Evolutionary conservation across 208 protist species (phyloP).

Genomic region (Trypanosoma boissoni): DNA sequence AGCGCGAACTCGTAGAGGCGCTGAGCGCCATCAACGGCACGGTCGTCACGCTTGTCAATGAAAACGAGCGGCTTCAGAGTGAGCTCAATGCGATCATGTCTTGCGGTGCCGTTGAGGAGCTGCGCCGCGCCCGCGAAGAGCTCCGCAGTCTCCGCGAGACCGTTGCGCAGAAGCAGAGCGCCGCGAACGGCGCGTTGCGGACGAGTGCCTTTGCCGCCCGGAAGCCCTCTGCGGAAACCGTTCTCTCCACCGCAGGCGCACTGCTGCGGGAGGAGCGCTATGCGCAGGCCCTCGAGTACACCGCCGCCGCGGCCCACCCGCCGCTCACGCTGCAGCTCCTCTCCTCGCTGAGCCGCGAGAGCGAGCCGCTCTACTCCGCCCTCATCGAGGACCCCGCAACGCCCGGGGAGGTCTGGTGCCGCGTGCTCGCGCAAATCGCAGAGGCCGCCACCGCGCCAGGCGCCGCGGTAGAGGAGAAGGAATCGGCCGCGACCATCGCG

Average conservation of each 20-base stretch:
- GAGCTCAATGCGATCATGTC: constrained; percentile 53
- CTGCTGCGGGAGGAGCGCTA: constrained; percentile 42
- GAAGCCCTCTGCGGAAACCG: constrained; percentile 49
- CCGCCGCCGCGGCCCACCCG: constrained; percentile 40
- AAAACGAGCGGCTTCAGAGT: constrained; percentile 61
- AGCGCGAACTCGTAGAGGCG: constrained; percentile 52
- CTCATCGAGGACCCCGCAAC: constrained; percentile 37
- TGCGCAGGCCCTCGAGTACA: constrained; percentile 44
- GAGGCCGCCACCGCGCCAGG: constrained; percentile 26
- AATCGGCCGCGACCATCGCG: constrained; percentile 43
- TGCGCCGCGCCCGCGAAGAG: constrained; percentile 39
- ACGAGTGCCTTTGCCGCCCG: constrained; percentile 25
- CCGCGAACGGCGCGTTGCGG: not conserved
- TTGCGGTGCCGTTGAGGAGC: constrained; percentile 34
- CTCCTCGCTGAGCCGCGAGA: constrained; percentile 26
- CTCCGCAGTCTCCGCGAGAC: constrained; percentile 43
- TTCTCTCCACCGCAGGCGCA: constrained; percentile 45
- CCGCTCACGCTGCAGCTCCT: constrained; percentile 47
- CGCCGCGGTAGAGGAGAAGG: constrained; percentile 31
- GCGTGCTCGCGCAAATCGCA: constrained; percentile 43
- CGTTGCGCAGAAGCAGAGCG: not conserved
- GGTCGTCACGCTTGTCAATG: constrained; percentile 46
- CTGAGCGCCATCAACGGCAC: constrained; percentile 42
- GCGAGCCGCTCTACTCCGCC: constrained; percentile 27
- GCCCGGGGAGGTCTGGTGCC: constrained; percentile 46